phyloP scores from a whole-genome alignment of 768 basidiomycete species.

The Russula compacta region DNA sequence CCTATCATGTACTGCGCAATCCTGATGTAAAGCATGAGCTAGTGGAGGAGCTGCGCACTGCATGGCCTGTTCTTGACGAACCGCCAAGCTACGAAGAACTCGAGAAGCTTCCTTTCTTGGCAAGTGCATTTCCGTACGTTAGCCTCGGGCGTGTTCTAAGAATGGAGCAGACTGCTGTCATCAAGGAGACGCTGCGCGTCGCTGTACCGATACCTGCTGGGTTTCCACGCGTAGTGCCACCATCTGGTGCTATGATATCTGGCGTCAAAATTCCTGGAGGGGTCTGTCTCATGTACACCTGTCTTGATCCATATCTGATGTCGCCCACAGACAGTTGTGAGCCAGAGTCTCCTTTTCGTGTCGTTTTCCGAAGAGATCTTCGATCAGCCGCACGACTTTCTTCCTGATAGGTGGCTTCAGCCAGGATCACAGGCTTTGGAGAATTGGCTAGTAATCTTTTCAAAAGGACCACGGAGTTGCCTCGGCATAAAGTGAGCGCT shows the following conservation, averaged over 20 bases:
- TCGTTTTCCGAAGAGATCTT: constrained; percentile 9
- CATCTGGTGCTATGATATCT: constrained; percentile 2
- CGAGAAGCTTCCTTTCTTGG: constrained; percentile 8
- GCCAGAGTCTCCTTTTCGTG: constrained; percentile 14
- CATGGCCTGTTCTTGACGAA: constrained; percentile 2
- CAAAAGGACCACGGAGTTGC: constrained; percentile 20
- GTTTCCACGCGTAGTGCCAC: constrained; percentile 6
- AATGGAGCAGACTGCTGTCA: constrained; percentile 6
- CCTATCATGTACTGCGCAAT: not conserved
- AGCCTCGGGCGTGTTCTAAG: not conserved
- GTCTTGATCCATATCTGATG: not conserved
- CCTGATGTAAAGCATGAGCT: not conserved
- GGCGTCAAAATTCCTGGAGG: constrained; percentile 6
- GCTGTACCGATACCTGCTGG: not conserved
- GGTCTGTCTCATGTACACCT: not conserved
- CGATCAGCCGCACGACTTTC: constrained; percentile 8
- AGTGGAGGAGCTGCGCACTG: not conserved
- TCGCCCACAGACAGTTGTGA: not conserved
- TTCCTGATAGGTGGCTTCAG: constrained; percentile 19
- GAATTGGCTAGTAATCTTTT: constrained; percentile 15
- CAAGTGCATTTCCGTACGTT: not conserved
- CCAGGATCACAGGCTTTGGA: constrained; percentile 9
- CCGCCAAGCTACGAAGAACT: constrained; percentile 4
- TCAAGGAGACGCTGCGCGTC: constrained; percentile 8
- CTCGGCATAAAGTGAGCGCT: constrained; percentile 18